Base-by-base conservation (phyloP, 805 yeast species). In the Vanderwaltozyma verrucispora region DNA sequence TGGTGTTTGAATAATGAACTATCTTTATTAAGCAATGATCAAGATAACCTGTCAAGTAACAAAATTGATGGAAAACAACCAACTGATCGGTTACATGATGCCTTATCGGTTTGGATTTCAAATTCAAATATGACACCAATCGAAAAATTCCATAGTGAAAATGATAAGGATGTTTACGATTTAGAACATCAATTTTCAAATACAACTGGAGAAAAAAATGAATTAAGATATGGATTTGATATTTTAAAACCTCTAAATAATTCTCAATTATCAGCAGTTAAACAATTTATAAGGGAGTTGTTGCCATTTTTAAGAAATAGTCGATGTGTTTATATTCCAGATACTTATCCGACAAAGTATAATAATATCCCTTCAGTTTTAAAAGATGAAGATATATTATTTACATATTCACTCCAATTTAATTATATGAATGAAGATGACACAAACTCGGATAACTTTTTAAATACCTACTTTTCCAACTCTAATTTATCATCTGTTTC, bases 1-100 rank as follows among this genome's bases (percentile, higher is more conserved):
- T 50, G 54, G 54, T 48, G 53, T 32, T 14, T 47, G 31, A 46
- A 44, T 10, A 47, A 42, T 37, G 39, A 36, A 21, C n/a, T 35
- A 13, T 15, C 28, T 28, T 8, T 12, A 17, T 6, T 21, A 11
- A 16, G 14, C 13, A 30, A 38, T 14, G 31, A 21, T 17, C 30
- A 32, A 15, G 30, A 28, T 7, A 14, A 12, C 6, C 10, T n/a
- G n/a, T 15, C 19, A 6, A 12, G 12, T 7, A 11, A 31, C 43
- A 38, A 19, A 42, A 48, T 3, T 33, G 42, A 13, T 38, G 37
- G 14, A 26, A 37, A 17, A 16, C 40, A 23, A 41, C 38, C 15
- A 23, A 33, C 14, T 6, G 3, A 6, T 6, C 20, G 23, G 8
- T 10, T 18, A 3, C 32, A 29, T 19, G 23, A 29, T 6, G 32